Base-by-base conservation (phyloP, 2,329 filamentous ascomycete genomes). In the Fusarium sp. region DNA sequence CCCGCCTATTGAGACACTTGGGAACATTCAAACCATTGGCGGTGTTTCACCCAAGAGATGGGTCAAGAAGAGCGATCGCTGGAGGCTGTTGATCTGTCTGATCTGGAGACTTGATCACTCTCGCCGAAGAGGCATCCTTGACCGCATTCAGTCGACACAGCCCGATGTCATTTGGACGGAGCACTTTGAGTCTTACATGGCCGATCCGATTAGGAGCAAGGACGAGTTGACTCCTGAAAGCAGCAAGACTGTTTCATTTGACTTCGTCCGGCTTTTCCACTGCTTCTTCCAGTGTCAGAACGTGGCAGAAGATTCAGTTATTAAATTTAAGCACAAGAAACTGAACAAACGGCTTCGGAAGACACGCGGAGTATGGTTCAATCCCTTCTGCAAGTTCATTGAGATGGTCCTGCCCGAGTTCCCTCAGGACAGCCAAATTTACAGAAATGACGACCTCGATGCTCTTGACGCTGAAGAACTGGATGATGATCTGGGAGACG, bases 401-500 rank as follows among this genome's bases (percentile, higher is more conserved):
- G 69, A 58, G 2, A 59, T 66, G 8, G 73, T 79, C 35, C 74
- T 73, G 10, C 66, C 79, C 5, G 22, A 67, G 0, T 84, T 83
- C 42, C 82, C 82, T 0, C 71, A 80, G 18, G 78, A 80, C 11
- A 80, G 77, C 33, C 80, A 82, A 35, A 83, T 84, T 16, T 81
- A 78, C 66, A 76, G 74, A 20, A 79, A 81, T 10, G 78, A 80
- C 25, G 73, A 76, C 27, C 27, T 52, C 25, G 47, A 52, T 29
- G 7, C 70, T 76, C 11, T 33, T 75, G 1, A 65, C 52, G 31
- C n/a, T 7, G 56, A 63, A 20, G 58, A 42, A 36, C 61, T 63
- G 11, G 54, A 74, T 13, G 54, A 68, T 18, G 63, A 50, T 6
- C 47, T 68, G 5, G 70, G 71, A 35, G 65, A 75, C 16, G 74